Evolutionary conservation across 257 asterid species (phyloP).

Genomic region (Galeopsis tetrahit): DNA sequence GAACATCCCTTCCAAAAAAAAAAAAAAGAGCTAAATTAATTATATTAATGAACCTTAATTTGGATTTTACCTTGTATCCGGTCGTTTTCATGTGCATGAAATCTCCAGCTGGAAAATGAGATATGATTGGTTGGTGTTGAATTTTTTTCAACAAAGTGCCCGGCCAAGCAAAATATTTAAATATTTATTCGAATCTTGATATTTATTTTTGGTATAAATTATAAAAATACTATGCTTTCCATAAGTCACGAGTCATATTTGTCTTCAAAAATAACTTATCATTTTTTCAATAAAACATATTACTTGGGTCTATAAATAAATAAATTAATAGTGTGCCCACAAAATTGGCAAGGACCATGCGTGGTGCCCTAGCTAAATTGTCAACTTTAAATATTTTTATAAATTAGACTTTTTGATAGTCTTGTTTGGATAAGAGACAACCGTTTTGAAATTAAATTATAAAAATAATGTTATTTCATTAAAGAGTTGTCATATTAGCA

Average conservation of each 20-base stretch:
- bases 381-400: no score
- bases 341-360: neutral
- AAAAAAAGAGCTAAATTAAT: no score
- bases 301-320: constrained; percentile 8
- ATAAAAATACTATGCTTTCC: neutral
- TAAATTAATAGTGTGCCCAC: neutral
- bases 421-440: no score
- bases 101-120: constrained; percentile 18
- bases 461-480: no score
- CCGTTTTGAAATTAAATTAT: no score
- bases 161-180: neutral
- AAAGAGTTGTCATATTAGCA: no score
- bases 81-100: constrained; percentile 35
- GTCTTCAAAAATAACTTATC: no score
- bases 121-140: constrained; percentile 22
- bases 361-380: no score
- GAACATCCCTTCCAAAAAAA: no score
- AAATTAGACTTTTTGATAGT: no score
- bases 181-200: neutral
- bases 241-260: neutral
- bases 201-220: neutral
- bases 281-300: no score
- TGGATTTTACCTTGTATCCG: constrained; percentile 15
- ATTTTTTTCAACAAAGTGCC: constrained; percentile 7
- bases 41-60: neutral